phyloP scores from a whole-genome alignment of 306 rosid genomes.

The Dryas drummondii region DNA sequence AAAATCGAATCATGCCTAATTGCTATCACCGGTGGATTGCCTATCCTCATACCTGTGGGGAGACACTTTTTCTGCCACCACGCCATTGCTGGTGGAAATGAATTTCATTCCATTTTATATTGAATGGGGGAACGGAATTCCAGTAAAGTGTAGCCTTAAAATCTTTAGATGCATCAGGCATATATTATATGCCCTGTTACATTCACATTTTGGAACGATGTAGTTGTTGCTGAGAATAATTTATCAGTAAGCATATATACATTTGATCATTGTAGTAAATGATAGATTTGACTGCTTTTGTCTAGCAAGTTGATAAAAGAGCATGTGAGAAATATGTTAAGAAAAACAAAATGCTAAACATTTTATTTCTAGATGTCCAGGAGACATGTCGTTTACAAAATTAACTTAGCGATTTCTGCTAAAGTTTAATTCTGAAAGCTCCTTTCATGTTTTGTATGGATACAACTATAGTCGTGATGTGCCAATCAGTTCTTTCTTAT shows the following conservation, averaged over 20 bases:
- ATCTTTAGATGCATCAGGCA: constrained; percentile 12
- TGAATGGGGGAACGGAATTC: neutral
- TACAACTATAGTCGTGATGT: neutral
- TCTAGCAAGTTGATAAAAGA: neutral
- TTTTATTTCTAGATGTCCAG: neutral
- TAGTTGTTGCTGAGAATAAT: constrained; percentile 1
- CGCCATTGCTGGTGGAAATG: neutral
- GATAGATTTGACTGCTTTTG: neutral
- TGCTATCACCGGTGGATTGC: neutral
- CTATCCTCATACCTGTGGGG: neutral
- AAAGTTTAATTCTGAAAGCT: neutral
- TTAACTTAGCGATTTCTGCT: neutral
- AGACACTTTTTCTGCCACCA: neutral
- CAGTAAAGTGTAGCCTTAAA: neutral
- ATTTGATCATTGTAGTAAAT: neutral
- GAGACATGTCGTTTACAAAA: neutral
- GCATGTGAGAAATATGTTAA: neutral
- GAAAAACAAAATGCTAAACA: neutral
- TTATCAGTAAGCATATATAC: no score
- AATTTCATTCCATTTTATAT: neutral
- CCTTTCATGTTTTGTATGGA: neutral
- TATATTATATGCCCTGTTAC: neutral
- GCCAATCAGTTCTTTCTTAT: neutral
- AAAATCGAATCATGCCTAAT: neutral
- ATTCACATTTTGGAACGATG: neutral